Evolutionary conservation across 2,329 filamentous ascomycete species (phyloP).

Genomic region (Trichoderma citrinoviride): DNA sequence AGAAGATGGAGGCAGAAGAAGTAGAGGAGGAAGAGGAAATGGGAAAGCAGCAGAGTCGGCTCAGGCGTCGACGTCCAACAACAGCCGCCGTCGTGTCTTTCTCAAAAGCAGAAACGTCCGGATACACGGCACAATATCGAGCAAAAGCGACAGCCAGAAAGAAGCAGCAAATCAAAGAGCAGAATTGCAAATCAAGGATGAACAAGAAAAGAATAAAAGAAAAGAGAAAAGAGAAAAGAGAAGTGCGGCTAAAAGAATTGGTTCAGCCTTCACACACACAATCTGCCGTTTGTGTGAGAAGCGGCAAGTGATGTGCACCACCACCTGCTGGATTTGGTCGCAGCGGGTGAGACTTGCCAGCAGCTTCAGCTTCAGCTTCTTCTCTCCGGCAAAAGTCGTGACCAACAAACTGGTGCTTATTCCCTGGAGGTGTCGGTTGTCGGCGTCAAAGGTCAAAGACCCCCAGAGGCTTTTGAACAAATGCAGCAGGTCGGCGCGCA

Average conservation of each 20-base stretch:
- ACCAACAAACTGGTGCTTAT: no score
- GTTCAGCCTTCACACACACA: no score
- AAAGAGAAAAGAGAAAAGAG: not conserved
- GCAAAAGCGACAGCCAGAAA: not conserved
- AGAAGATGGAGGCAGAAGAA: not conserved
- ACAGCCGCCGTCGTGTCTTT: not conserved
- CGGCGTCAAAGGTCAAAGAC: no score
- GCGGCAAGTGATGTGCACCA: conserved; percentile 14
- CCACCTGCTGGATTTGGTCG: conserved; percentile 18
- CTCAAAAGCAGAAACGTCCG: not conserved
- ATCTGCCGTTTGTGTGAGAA: not conserved
- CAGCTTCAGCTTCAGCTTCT: no score
- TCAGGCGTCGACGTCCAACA: not conserved
- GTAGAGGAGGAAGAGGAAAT: not conserved
- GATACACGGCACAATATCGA: not conserved
- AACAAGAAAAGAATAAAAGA: not conserved
- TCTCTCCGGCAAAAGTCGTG: no score
- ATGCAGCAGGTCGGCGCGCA: not conserved
- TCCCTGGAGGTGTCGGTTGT: no score
- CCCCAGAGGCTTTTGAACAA: no score
- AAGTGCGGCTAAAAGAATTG: not conserved
- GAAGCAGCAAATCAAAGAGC: not conserved
- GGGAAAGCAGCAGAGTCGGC: not conserved
- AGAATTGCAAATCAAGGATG: not conserved
- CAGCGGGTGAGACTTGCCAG: not conserved